Conservation (phyloP, 129 eudicot genomes). For the Rutidosis leptorrhynchoides region DNA sequence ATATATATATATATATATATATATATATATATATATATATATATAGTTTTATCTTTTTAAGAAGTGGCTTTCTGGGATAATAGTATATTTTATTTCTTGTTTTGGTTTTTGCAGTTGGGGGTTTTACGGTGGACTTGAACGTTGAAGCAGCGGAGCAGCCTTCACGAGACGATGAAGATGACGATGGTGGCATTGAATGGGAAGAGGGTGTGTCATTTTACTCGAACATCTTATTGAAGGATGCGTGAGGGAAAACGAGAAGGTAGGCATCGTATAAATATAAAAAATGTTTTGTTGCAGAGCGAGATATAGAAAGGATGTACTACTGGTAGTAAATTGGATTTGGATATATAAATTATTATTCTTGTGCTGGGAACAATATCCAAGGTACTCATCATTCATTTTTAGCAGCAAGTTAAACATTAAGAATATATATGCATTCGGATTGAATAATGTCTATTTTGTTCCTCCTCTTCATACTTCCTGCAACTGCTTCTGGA, state of each 20-base stretch:
- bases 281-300: background rate
- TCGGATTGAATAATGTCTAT: background rate
- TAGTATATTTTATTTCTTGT: too few relatives aligned
- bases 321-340: background rate
- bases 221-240: background rate
- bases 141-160: slow-evolving; percentile 32
- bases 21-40: too few relatives aligned
- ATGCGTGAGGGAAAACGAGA: background rate
- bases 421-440: background rate
- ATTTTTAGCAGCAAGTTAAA: background rate
- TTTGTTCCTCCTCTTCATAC: too few relatives aligned
- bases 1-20: too few relatives aligned
- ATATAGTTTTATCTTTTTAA: too few relatives aligned
- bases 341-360: background rate
- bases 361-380: slow-evolving; percentile 12
- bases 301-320: background rate
- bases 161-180: slow-evolving; percentile 34
- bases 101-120: slow-evolving; percentile 15
- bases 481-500: too few relatives aligned
- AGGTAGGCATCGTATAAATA: background rate
- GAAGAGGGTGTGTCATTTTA: slow-evolving; percentile 23
- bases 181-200: slow-evolving; percentile 36
- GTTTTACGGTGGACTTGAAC: slow-evolving; percentile 30
- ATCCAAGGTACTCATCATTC: slow-evolving; percentile 35
- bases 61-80: too few relatives aligned